Evolutionary conservation across 2,329 filamentous ascomycete species (phyloP).

Genomic region (Elsinoe perseae): DNA sequence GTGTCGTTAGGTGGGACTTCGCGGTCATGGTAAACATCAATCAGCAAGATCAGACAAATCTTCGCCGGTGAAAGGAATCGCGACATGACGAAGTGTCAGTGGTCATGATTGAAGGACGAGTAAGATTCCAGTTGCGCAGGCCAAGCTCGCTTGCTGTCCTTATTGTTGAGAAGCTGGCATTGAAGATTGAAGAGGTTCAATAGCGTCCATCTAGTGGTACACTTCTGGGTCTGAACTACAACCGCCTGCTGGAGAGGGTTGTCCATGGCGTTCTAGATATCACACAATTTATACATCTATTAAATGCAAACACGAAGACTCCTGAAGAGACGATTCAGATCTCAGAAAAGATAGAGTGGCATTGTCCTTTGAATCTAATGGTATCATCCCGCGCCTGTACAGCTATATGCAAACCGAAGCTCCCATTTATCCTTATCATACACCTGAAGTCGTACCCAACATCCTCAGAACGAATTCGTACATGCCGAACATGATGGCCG

Average conservation of each 20-base stretch:
- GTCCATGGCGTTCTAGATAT: too few species aligned
- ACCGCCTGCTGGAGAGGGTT: too few species aligned
- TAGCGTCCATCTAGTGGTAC: too few species aligned
- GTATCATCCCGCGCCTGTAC: constrained; percentile 7
- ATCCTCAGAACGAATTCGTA: constrained; percentile 49
- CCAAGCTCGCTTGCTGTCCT: too few species aligned
- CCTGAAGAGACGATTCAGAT: too few species aligned
- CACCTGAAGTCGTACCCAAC: constrained; percentile 38
- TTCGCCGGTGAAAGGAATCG: constrained; percentile 85
- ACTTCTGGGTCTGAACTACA: too few species aligned
- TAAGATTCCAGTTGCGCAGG: neutral
- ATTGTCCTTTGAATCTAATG: constrained; percentile 2
- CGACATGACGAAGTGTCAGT: constrained; percentile 48
- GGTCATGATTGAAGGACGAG: neutral
- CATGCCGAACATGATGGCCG: constrained; percentile 95
- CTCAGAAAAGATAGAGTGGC: constrained; percentile 3
- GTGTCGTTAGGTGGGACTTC: constrained; percentile 29
- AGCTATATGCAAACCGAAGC: neutral
- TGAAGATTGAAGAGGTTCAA: neutral
- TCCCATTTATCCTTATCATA: constrained; percentile 19
- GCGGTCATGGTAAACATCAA: constrained; percentile 59
- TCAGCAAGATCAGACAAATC: constrained; percentile 70
- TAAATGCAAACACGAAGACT: too few species aligned
- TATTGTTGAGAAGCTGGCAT: too few species aligned
- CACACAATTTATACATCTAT: neutral